Evolutionary conservation across 208 protist genomes (phyloP).

Genomic region (Leishmania guyanensis): DNA sequence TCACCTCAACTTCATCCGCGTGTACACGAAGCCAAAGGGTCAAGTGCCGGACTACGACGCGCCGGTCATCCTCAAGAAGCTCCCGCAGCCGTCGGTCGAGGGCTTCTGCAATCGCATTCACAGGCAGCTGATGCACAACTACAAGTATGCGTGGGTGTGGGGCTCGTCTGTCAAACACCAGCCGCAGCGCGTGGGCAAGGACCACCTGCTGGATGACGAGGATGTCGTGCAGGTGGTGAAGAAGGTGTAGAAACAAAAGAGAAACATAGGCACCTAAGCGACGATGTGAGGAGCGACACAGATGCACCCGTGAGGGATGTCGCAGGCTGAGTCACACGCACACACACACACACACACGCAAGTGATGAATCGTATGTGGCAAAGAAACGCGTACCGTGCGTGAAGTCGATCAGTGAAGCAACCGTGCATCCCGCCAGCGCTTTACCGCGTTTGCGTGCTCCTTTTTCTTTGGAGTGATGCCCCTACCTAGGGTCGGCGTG

Average conservation of each 20-base stretch:
- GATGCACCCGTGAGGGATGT: neutral
- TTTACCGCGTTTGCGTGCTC: neutral
- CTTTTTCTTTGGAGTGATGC: neutral
- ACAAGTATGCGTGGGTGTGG: slow-evolving; percentile 99
- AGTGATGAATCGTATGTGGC: neutral
- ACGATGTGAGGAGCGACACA: neutral
- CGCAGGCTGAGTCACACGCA: neutral
- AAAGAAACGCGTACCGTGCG: neutral
- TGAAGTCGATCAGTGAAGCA: neutral
- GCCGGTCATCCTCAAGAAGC: slow-evolving; percentile 95
- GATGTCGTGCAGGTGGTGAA: slow-evolving; percentile 99
- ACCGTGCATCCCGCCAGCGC: neutral
- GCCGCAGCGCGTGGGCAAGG: slow-evolving; percentile 96
- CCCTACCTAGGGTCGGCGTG: neutral
- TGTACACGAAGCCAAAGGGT: slow-evolving; percentile 99
- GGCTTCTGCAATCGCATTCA: slow-evolving; percentile 98
- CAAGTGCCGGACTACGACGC: slow-evolving; percentile 98
- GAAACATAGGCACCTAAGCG: neutral
- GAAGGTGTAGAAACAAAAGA: slow-evolving; percentile 76
- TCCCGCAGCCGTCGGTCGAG: slow-evolving; percentile 91
- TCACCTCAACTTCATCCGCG: slow-evolving; percentile 96
- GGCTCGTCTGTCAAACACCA: slow-evolving; percentile 98
- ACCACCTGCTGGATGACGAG: slow-evolving; percentile 98
- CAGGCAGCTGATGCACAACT: slow-evolving; percentile 95
- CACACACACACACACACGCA: neutral